Percentiles rank a stretch among this genome's conserved stretches.
These are phyloP conservation scores for Cubamyces lactineus DNA, from an alignment of 768 basidiomycete species.

Conservation along the genomic window DNA sequence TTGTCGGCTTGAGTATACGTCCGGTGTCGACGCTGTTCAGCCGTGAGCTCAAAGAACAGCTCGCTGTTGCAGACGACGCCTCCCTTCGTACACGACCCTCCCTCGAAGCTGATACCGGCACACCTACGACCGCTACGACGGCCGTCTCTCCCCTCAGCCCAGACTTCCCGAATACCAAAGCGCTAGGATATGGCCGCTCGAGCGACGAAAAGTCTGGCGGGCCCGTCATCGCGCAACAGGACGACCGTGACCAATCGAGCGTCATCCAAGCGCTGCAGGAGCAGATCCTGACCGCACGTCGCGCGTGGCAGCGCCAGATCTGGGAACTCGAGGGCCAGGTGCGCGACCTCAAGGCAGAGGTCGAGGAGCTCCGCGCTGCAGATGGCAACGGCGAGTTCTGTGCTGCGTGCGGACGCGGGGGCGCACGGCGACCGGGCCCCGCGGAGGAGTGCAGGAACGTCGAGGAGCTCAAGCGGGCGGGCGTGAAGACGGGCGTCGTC, in stretches of 20 bases:
- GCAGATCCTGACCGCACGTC: conserved; percentile 58
- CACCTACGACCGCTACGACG: conserved; percentile 53
- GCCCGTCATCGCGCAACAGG: conserved; percentile 32
- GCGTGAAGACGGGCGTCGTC: conserved; percentile 45
- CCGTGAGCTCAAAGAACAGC: conserved; percentile 59
- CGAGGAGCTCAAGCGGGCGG: conserved; percentile 33
- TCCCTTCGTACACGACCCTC: conserved; percentile 36
- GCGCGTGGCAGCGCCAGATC: conserved; percentile 72
- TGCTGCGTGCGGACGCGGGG: conserved; percentile 61
- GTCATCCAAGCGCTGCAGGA: conserved; percentile 61
- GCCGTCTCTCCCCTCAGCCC: conserved; percentile 55
- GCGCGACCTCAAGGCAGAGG: conserved; percentile 67
- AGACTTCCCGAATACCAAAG: conserved; percentile 30
- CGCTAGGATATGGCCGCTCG: conserved; percentile 15
- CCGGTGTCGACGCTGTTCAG: conserved; percentile 80
- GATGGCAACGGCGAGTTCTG: conserved; percentile 52
- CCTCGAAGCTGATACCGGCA: conserved; percentile 48
- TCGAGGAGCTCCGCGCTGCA: conserved; percentile 55
- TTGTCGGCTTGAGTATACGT: conserved; percentile 68
- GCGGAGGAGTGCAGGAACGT: conserved; percentile 12
- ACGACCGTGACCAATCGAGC: conserved; percentile 44
- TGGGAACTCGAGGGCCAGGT: conserved; percentile 79
- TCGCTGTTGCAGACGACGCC: conserved; percentile 31
- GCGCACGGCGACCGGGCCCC: conserved; percentile 5
- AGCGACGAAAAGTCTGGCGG: conserved; percentile 37